Percentiles rank a stretch among this genome's conserved stretches.
Conservation (phyloP, 129 eudicot genomes). For the Oenanthe sinensis region DNA sequence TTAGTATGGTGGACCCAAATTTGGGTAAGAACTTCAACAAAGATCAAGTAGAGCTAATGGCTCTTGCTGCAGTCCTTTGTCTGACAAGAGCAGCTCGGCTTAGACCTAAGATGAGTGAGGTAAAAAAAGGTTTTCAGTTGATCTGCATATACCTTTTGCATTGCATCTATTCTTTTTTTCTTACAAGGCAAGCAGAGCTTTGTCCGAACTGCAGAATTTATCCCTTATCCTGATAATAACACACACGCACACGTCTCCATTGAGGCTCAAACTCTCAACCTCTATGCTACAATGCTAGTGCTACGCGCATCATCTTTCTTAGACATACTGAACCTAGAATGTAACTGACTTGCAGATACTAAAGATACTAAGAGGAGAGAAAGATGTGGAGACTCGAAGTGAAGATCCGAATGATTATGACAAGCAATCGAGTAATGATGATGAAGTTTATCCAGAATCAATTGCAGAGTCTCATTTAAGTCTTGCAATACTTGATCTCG, state of each 20-base stretch:
- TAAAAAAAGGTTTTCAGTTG: conserved; percentile 7
- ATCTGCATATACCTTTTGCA: no score
- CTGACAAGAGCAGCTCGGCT: conserved; percentile 71
- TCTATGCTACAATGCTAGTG: not conserved
- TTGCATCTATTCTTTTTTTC: no score
- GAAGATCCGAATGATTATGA: conserved; percentile 29
- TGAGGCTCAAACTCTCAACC: not conserved
- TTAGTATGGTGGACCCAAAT: conserved; percentile 58
- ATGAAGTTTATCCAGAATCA: conserved; percentile 82
- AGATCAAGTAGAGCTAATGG: conserved; percentile 61
- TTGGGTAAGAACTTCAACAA: conserved; percentile 43
- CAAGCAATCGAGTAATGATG: conserved; percentile 35
- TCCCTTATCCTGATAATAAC: not conserved
- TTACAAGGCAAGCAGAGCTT: no score
- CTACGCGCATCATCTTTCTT: not conserved
- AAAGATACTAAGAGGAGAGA: conserved; percentile 49
- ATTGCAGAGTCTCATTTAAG: conserved; percentile 64
- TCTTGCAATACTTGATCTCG: conserved; percentile 61
- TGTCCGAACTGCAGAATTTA: no score
- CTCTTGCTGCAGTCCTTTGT: conserved; percentile 70
- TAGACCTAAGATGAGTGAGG: conserved; percentile 88
- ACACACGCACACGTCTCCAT: not conserved
- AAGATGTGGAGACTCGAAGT: conserved; percentile 17
- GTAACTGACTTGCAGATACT: conserved; percentile 20
- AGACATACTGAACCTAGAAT: not conserved